Evolutionary conservation across 2,329 filamentous ascomycete genomes (phyloP), one percentile per base, ranked within the genome.

Genomic region (Ophiocordyceps sinensis): DNA sequence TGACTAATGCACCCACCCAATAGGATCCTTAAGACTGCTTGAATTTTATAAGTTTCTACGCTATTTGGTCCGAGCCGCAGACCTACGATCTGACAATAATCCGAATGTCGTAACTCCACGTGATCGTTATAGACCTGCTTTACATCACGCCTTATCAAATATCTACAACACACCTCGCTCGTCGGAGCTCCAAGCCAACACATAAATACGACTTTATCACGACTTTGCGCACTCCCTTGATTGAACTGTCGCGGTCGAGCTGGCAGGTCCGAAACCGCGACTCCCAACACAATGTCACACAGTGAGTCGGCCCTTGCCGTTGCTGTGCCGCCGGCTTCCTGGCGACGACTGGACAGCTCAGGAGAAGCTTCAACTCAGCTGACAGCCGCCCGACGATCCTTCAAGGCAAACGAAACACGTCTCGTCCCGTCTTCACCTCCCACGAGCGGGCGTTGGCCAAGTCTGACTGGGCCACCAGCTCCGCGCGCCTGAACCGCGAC

Each of bases 401-500:
- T 29, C 45, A 43, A 79, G 75, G 75, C 56, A 94, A 94, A 67
- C 78, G 86, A 52, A 94, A 95, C 65, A 94, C 87, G 36, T 89
- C 85, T 36, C 79, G 89, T 36, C 80, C 87, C 35, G 87, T 95
- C 62, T 96, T 96, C 69, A 96, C 91, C 29, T 80, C 86, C 21
- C 79, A 95, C 64, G 91, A 96, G 65, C 81, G 91, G 49, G 74
- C 75, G 40, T 75, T 89, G 39, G 82, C 94, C 45, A 85, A 87
- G 54, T 74, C 76, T 15, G 77, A 79, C 50, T 96, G 91, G 87
- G 78, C 81, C 50, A 77, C 81, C 9, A 84, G 81, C 49, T 78
- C 82, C 40, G 86, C 87, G n/a, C 83, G 86, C 40, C 77, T 96
- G 29, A 79, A 75, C 19, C 82, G 89, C 54, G 91, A 96, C 57